Evolutionary conservation across 1,139 yeast genomes (phyloP), one percentile per base, ranked within the genome.

Genomic region (Candida sanyaensis): DNA sequence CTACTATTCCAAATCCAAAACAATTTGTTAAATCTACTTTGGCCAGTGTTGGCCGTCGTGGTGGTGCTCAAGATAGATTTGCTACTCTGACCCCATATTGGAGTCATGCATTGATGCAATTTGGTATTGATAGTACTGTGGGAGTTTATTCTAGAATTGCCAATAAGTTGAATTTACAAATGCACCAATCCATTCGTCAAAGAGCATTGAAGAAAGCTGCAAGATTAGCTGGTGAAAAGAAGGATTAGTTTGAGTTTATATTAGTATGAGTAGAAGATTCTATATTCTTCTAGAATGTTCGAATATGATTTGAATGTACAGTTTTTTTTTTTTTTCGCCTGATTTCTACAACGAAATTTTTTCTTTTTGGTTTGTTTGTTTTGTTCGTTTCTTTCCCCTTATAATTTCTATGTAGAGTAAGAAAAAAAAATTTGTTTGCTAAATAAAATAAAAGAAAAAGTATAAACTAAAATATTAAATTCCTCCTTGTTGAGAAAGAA

Each of bases 91-190:
- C 98, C 1, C 99, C 99, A 34, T 95, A 77, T 76, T 91, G 97
- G 92, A 68, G 90, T 3, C 99, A 93, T 69, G 98, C 98, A 1
- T 64, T 93, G 44, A 85, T 92, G 86, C 97, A 93, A 66, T 92
- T 89, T 78, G 77, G 75, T 53, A 82, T 92, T 53, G 93, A 83
- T 47, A 82, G 81, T 63, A 77, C 90, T 12, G 85, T 89, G 43
- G 98, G 98, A 29, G 91, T 88, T 39, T 90, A 78, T 69, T 83
- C 95, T 49, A 78, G 76, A 56, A 41, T 86, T 30, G 96, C 88
- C 38, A 87, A 87, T 60, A 61, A 66, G 40, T 64, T 89, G 64
- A 92, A 91, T 69, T 77, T 77, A 58, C 68, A 69, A 48, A 87
- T 90, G 91, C 98, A 93, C 73, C 75, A 80, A 65, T 78, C 81